These are phyloP conservation scores for Thymus mandschuricus DNA, from an alignment of 257 asterid genomes.

Conservation along the genomic window DNA sequence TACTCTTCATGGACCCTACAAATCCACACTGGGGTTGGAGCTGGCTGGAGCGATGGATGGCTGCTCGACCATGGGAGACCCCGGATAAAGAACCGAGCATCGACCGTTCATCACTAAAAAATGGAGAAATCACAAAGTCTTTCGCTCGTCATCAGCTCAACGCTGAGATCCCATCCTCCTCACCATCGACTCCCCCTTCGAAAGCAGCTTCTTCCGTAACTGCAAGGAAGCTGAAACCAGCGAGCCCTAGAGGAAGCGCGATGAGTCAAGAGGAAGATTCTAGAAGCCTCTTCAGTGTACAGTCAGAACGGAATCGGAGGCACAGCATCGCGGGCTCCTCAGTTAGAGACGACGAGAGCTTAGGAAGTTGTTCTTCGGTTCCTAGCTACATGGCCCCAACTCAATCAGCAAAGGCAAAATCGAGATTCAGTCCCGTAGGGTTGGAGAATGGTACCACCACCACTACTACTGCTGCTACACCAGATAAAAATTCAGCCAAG, in stretches of 20 bases:
- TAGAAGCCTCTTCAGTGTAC: constrained; percentile 63
- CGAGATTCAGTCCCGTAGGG: constrained; percentile 67
- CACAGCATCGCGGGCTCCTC: constrained; percentile 85
- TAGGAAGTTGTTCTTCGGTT: constrained; percentile 69
- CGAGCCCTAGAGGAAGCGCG: constrained; percentile 64
- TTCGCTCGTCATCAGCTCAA: constrained; percentile 90
- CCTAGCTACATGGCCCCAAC: constrained; percentile 94
- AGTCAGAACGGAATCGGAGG: constrained; percentile 71
- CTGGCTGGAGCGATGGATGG: constrained; percentile 96
- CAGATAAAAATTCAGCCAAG: constrained; percentile 75
- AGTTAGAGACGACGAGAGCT: constrained; percentile 85
- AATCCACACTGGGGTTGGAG: constrained; percentile 99
- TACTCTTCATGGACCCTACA: constrained; percentile 90
- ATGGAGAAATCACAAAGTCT: constrained; percentile 79
- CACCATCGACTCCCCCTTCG: constrained; percentile 54
- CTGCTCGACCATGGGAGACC: constrained; percentile 72
- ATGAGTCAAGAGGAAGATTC: constrained; percentile 79
- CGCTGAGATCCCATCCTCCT: constrained; percentile 57
- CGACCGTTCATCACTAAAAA: constrained; percentile 52
- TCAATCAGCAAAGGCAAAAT: constrained; percentile 81
- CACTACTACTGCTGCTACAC: constrained; percentile 33
- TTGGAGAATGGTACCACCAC: constrained; percentile 46
- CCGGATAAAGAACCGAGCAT: constrained; percentile 62
- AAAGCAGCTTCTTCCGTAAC: constrained; percentile 41
- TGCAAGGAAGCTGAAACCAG: constrained; percentile 57